Percentiles rank a stretch among this genome's conserved stretches.
Conservation (phyloP, 2,329 filamentous ascomycete species). For the Fusarium sp. region DNA sequence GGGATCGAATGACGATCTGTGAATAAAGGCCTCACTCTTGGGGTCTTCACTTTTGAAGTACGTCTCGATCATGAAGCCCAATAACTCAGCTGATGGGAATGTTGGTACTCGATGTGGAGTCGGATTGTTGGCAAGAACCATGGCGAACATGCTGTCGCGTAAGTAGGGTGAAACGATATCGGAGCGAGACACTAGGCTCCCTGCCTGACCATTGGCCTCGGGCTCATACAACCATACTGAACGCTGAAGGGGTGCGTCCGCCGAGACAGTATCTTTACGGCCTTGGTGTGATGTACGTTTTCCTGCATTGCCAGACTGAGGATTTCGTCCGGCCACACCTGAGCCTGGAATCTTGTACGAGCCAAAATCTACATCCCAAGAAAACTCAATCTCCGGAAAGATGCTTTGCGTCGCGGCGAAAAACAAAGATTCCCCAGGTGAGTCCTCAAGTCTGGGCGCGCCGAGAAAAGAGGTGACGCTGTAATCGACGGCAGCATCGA, state of each 20-base stretch:
- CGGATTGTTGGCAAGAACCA: constrained; percentile 36
- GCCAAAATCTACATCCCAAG: constrained; percentile 36
- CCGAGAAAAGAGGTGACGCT: constrained; percentile 25
- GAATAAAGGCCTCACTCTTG: constrained; percentile 32
- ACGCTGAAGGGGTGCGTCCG: constrained; percentile 4
- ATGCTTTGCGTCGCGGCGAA: constrained; percentile 20
- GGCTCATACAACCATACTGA: constrained; percentile 33
- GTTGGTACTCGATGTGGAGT: constrained; percentile 31
- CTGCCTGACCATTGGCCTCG: constrained; percentile 15
- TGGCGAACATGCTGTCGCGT: constrained; percentile 39
- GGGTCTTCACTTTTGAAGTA: constrained; percentile 30
- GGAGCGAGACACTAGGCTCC: background rate
- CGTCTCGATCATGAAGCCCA: constrained; percentile 32
- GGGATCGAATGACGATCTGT: constrained; percentile 33
- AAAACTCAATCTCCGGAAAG: constrained; percentile 34
- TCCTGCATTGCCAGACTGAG: constrained; percentile 18
- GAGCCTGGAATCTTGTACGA: constrained; percentile 21
- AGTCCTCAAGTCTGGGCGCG: constrained; percentile 19
- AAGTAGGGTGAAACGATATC: constrained; percentile 17
- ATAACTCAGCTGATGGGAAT: constrained; percentile 38
- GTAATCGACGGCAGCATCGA: constrained; percentile 29
- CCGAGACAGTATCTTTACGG: constrained; percentile 21
- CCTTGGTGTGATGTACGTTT: constrained; percentile 27
- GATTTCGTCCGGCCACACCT: constrained; percentile 10
- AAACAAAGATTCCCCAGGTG: constrained; percentile 23